phyloP scores from a whole-genome alignment of 305 asterid species.

The Ilex paraguariensis region DNA sequence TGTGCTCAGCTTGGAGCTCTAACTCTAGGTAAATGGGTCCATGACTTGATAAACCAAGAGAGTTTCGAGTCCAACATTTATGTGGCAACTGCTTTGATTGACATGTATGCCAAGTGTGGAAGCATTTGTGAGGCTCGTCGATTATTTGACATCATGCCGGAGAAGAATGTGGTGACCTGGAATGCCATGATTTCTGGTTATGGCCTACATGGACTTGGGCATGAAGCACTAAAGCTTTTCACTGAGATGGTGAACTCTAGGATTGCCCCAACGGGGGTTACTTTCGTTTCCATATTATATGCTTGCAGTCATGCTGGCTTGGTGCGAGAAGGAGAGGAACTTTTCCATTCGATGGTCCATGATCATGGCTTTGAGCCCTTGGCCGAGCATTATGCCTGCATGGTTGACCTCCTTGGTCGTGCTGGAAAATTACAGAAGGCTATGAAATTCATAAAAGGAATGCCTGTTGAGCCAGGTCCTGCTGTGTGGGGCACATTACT shows the following conservation, averaged over 20 bases:
- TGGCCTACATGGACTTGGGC: slow-evolving; percentile 76
- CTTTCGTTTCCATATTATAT: slow-evolving; percentile 59
- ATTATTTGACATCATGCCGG: slow-evolving; percentile 43
- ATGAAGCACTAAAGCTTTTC: slow-evolving; percentile 45
- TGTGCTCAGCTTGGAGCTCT: slow-evolving; percentile 84
- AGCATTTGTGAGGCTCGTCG: slow-evolving; percentile 58
- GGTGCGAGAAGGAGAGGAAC: slow-evolving; percentile 65
- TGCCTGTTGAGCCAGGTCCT: slow-evolving; percentile 63
- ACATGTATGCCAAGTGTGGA: slow-evolving; percentile 86
- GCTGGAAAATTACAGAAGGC: slow-evolving; percentile 68
- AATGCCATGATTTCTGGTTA: slow-evolving; percentile 81
- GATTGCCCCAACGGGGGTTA: slow-evolving; percentile 47
- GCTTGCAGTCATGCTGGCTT: slow-evolving; percentile 89
- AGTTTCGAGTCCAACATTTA: slow-evolving; percentile 48
- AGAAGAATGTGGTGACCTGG: slow-evolving; percentile 73
- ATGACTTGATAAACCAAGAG: slow-evolving; percentile 48
- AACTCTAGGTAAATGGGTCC: slow-evolving; percentile 73
- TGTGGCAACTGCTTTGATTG: slow-evolving; percentile 68
- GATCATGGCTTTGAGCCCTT: slow-evolving; percentile 50
- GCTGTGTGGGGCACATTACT: slow-evolving; percentile 85
- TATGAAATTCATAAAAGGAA: slow-evolving; percentile 44
- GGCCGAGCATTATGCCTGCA: slow-evolving; percentile 74
- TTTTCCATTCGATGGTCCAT: slow-evolving; percentile 52
- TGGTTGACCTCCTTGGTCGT: slow-evolving; percentile 82
- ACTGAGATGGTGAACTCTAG: slow-evolving; percentile 47